Percentiles rank a stretch among this genome's conserved stretches.
Evolutionary conservation across 805 yeast species (phyloP).

Genomic region (Candida boleticola): DNA sequence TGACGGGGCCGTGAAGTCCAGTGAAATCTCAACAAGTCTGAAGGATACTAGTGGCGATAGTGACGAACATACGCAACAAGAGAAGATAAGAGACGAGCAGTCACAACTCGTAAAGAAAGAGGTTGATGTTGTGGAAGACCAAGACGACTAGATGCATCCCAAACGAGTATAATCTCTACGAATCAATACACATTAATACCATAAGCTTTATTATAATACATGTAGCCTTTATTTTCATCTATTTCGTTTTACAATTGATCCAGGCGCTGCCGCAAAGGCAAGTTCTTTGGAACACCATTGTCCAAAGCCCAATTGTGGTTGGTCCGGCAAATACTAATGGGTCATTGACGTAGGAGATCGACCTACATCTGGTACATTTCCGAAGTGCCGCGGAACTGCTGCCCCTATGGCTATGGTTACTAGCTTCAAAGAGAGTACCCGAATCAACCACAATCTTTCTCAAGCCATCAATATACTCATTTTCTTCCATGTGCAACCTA

Average conservation of each 20-base stretch:
- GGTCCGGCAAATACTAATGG: constrained; percentile 34
- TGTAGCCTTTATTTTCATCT: too few relatives aligned
- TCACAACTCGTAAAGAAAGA: too few relatives aligned
- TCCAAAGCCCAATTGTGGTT: constrained; percentile 45
- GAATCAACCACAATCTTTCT: constrained; percentile 31
- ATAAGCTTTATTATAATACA: too few relatives aligned
- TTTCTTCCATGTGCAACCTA: constrained; percentile 18
- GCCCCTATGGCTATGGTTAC: background rate
- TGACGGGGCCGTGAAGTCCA: background rate
- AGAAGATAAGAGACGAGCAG: too few relatives aligned
- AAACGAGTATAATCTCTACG: too few relatives aligned
- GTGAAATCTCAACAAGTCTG: too few relatives aligned
- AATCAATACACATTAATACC: too few relatives aligned
- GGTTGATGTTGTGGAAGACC: too few relatives aligned
- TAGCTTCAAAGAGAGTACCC: background rate
- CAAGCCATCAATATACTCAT: constrained; percentile 35
- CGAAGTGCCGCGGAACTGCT: constrained; percentile 14
- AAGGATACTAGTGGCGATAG: too few relatives aligned
- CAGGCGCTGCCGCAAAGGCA: constrained; percentile 81
- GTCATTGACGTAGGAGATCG: constrained; percentile 40
- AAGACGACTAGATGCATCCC: too few relatives aligned
- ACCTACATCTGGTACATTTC: constrained; percentile 42
- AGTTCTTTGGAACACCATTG: constrained; percentile 65
- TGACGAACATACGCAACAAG: too few relatives aligned
- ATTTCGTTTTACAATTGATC: constrained; percentile 49